Base-by-base conservation (phyloP, 306 rosid species). In the Inga laurina region DNA sequence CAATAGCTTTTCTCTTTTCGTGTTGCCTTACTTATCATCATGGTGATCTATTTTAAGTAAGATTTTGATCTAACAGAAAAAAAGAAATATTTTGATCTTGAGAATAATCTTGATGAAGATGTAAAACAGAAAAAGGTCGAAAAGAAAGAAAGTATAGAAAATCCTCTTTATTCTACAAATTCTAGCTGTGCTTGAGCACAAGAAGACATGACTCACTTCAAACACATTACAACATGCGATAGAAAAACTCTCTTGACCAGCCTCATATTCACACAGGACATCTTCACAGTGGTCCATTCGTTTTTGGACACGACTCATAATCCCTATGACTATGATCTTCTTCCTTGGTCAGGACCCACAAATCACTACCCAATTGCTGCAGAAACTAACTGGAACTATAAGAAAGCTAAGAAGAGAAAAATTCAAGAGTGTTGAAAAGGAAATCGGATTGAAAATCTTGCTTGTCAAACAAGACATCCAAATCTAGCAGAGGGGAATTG, bases 401-500 rank as follows among this genome's bases (percentile, higher is more conserved):
- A 41, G 82, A 72, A 45, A 13, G 30, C 39, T 37, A 57, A 78
- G 56, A 84, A 54, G 79, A 32, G 80, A 87, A 78, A 86, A 78
- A 78, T 27, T 88, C 92, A 1, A 79, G 59, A 72, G 69, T 69
- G 74, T 84, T 88, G 44, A 84, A 87, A 4, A 75, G 82, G 84
- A 87, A 92, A 72, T 56, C 61, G 15, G 78, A 57, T 64, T 91
- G 89, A 35, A 91, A 83, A 84, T 91, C 90, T n/a, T 78, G 67
- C 52, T 88, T 75, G 0, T 85, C 88, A 16, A 89, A 78, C 11
- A 84, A 41, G 82, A 90, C 39, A 84, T 88, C 93, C 22, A 86
- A 84, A 46, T 86, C 89, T 64, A 75, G 77, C 18, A 90, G 88
- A 13, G 93, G 91, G 0, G 97, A 95, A 86, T 90, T 92, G 84